Percentiles rank a stretch among this genome's conserved stretches.
phyloP scores from a whole-genome alignment of 2,329 filamentous ascomycete genomes.

The Venturia nashicola region DNA sequence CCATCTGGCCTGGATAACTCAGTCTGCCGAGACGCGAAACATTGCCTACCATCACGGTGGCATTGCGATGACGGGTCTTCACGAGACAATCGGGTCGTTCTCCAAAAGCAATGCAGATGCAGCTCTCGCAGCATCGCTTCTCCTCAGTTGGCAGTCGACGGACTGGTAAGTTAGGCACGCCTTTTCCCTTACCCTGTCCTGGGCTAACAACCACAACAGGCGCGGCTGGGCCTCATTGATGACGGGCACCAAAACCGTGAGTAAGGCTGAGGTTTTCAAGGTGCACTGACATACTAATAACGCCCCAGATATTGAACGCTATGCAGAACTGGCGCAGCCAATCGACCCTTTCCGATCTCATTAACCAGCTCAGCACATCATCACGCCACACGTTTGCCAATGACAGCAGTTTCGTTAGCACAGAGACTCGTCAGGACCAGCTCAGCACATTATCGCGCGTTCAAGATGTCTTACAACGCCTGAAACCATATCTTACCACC shows the following conservation, averaged over 20 bases:
- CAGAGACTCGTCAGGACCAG: conserved; percentile 45
- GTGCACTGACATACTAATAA: conserved; percentile 13
- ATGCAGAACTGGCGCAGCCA: conserved; percentile 90
- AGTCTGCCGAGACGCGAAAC: conserved; percentile 73
- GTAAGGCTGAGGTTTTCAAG: conserved; percentile 21
- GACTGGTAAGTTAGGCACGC: conserved; percentile 61
- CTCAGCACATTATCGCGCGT: conserved; percentile 26
- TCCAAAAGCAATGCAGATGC: conserved; percentile 81
- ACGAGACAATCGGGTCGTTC: conserved; percentile 76
- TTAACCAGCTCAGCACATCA: conserved; percentile 54
- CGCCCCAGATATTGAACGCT: conserved; percentile 61
- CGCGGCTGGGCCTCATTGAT: conserved; percentile 87
- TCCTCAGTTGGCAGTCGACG: conserved; percentile 90
- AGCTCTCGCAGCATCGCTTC: conserved; percentile 77
- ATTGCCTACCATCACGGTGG: conserved; percentile 84
- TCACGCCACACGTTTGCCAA: conserved; percentile 36
- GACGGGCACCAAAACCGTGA: conserved; percentile 78
- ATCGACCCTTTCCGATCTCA: conserved; percentile 73
- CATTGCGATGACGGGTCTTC: conserved; percentile 72
- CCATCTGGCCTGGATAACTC: conserved; percentile 80
- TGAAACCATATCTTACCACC: conserved; percentile 30
- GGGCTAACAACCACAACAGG: conserved; percentile 38
- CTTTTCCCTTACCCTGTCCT: conserved; percentile 11
- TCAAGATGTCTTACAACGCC: conserved; percentile 28
- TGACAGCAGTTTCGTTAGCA: conserved; percentile 53